Evolutionary conservation across 2,329 filamentous ascomycete genomes (phyloP).

Genomic region (Hypoxylon sp.): DNA sequence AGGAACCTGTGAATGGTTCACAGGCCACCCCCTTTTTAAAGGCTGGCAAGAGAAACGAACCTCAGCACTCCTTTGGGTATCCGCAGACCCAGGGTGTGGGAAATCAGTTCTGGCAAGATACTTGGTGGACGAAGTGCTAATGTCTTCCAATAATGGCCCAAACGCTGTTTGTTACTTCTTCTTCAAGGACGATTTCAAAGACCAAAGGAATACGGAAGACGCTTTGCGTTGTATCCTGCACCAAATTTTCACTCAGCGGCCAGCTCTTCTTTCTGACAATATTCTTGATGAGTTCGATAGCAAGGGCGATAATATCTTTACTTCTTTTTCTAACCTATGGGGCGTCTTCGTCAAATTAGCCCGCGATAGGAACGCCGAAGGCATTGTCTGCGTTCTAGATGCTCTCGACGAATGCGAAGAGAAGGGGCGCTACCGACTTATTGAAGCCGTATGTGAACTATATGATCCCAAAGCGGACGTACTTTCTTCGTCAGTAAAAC

Average conservation of each 20-base stretch:
- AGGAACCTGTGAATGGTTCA: conserved; percentile 47
- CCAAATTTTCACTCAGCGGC: conserved; percentile 55
- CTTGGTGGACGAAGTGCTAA: conserved; percentile 54
- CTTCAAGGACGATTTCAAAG: conserved; percentile 59
- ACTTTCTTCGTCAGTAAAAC: conserved; percentile 50
- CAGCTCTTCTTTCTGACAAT: conserved; percentile 44
- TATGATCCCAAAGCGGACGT: not conserved
- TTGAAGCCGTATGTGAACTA: not conserved
- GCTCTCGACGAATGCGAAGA: conserved; percentile 60
- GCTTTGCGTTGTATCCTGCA: conserved; percentile 57
- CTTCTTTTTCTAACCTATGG: conserved; percentile 54
- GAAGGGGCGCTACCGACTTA: conserved; percentile 6
- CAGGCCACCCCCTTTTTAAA: conserved; percentile 34
- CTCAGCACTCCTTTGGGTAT: conserved; percentile 53
- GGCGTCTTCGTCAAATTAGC: conserved; percentile 46
- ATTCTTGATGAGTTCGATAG: conserved; percentile 42
- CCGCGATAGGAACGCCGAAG: conserved; percentile 10
- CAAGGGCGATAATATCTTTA: conserved; percentile 33
- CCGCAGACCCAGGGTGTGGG: conserved; percentile 61
- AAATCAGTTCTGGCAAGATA: conserved; percentile 61
- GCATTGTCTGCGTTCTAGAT: conserved; percentile 57
- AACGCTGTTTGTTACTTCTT: conserved; percentile 59
- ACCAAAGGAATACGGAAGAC: conserved; percentile 51
- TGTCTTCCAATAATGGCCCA: conserved; percentile 38
- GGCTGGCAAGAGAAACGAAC: conserved; percentile 39